phyloP scores from a whole-genome alignment of 257 asterid genomes.

The Cordia subcordata region DNA sequence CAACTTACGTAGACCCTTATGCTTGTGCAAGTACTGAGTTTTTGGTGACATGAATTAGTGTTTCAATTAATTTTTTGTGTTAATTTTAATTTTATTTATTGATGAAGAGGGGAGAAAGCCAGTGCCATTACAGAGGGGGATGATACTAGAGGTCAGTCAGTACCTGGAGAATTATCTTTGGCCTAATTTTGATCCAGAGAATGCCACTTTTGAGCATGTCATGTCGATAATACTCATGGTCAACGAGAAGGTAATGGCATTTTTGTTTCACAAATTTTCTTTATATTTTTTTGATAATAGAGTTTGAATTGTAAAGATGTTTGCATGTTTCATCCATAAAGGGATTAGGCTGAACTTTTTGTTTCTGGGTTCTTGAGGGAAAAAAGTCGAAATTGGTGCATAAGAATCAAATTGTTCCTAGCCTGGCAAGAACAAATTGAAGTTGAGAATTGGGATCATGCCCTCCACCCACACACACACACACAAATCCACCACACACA shows the following conservation, averaged over 20 bases:
- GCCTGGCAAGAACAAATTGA: too few relatives aligned
- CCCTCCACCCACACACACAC: too few relatives aligned
- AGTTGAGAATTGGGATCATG: too few relatives aligned
- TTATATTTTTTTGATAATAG: not conserved
- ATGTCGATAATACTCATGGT: slow-evolving; percentile 98
- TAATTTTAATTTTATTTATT: slow-evolving; percentile 2
- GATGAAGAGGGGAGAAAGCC: slow-evolving; percentile 76
- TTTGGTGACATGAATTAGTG: too few relatives aligned
- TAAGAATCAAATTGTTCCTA: too few relatives aligned
- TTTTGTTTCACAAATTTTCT: not conserved
- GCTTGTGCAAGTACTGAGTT: too few relatives aligned
- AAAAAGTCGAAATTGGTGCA: too few relatives aligned
- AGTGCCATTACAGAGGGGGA: slow-evolving; percentile 93
- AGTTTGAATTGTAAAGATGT: not conserved
- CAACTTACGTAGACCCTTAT: too few relatives aligned
- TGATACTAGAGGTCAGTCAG: slow-evolving; percentile 97
- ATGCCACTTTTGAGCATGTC: slow-evolving; percentile 87
- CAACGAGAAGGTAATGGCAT: slow-evolving; percentile 79
- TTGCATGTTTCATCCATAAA: not conserved
- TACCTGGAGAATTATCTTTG: slow-evolving; percentile 93
- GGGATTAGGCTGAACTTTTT: not conserved
- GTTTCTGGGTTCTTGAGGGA: not conserved
- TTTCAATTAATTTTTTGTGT: not conserved
- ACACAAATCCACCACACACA: too few relatives aligned
- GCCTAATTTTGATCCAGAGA: slow-evolving; percentile 89